Conservation (phyloP, 306 rosid genomes). For the Cicer cuneatum region DNA sequence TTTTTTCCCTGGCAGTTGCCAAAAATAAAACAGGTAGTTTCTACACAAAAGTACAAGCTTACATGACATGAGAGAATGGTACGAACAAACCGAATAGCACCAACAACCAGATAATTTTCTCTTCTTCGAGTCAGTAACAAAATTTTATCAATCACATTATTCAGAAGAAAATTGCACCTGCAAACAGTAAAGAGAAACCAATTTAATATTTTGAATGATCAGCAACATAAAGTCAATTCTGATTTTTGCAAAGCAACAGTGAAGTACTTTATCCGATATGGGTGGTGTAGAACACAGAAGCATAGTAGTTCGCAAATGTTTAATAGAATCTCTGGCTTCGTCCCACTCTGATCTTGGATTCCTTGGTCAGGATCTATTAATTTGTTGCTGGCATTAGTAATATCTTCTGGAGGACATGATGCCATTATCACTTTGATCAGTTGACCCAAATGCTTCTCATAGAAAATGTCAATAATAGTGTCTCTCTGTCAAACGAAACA, state of each 20-base stretch:
- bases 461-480: slow-evolving; percentile 82
- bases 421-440: slow-evolving; percentile 75
- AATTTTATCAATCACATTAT: slow-evolving; percentile 79
- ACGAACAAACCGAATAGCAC: slow-evolving; percentile 93
- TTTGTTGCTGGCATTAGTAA: slow-evolving; percentile 47
- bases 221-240: slow-evolving; percentile 38
- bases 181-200: slow-evolving; percentile 39
- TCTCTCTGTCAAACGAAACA: slow-evolving; percentile 72
- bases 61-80: slow-evolving; percentile 89
- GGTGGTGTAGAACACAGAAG: slow-evolving; percentile 96
- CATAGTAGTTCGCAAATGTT: slow-evolving; percentile 92
- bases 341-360: slow-evolving; percentile 52
- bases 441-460: slow-evolving; percentile 86
- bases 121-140: slow-evolving; percentile 75
- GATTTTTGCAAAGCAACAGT: slow-evolving; percentile 41
- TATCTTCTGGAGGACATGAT: slow-evolving; percentile 70
- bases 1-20: slow-evolving; percentile 8
- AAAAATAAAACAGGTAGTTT: slow-evolving; percentile 17
- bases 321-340: slow-evolving; percentile 91
- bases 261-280: slow-evolving; percentile 94
- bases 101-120: slow-evolving; percentile 88
- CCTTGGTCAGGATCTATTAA: slow-evolving; percentile 49
- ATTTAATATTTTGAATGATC: slow-evolving; percentile 23
- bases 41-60: slow-evolving; percentile 46
- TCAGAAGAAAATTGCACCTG: slow-evolving; percentile 83